A percentile compares a stretch with the other conserved stretches of the same genome.
Conservation (phyloP, 805 yeast species). For the Candida orba region DNA sequence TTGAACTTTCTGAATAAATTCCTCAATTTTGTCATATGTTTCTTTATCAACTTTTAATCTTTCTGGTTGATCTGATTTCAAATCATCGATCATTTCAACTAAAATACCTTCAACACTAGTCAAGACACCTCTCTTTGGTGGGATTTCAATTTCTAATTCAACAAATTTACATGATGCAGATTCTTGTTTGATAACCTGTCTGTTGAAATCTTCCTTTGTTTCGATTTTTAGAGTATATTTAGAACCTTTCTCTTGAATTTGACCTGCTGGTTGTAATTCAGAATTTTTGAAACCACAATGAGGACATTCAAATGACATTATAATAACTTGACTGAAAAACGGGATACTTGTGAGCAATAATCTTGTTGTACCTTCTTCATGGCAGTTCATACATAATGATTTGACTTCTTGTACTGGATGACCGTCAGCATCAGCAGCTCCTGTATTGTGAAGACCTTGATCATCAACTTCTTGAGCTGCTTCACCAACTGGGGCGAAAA, state of each 20-base stretch:
- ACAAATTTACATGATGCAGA: slow-evolving; percentile 71
- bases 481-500: slow-evolving; percentile 55
- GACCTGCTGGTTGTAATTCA: slow-evolving; percentile 94
- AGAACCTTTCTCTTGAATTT: slow-evolving; percentile 83
- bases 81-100: slow-evolving; percentile 74
- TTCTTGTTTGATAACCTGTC: slow-evolving; percentile 91
- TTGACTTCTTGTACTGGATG: slow-evolving; percentile 95
- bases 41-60: slow-evolving; percentile 73
- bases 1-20: slow-evolving; percentile 54
- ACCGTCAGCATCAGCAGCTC: slow-evolving; percentile 78
- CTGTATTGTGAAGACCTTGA: slow-evolving; percentile 54
- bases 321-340: slow-evolving; percentile 78
- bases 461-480: slow-evolving; percentile 43
- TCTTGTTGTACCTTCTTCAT: slow-evolving; percentile 75
- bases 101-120: slow-evolving; percentile 90
- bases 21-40: slow-evolving; percentile 65
- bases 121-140: slow-evolving; percentile 89
- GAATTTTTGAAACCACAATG: slow-evolving; percentile 89
- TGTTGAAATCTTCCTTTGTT: slow-evolving; percentile 62
- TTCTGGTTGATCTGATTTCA: slow-evolving; percentile 71
- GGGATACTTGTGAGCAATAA: slow-evolving; percentile 86
- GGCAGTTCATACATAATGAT: slow-evolving; percentile 94
- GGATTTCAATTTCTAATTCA: slow-evolving; percentile 89
- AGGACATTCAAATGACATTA: slow-evolving; percentile 94
- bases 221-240: slow-evolving; percentile 67